Base-by-base conservation (phyloP, 805 yeast genomes). In the Sungouiozyma intestinalis region DNA sequence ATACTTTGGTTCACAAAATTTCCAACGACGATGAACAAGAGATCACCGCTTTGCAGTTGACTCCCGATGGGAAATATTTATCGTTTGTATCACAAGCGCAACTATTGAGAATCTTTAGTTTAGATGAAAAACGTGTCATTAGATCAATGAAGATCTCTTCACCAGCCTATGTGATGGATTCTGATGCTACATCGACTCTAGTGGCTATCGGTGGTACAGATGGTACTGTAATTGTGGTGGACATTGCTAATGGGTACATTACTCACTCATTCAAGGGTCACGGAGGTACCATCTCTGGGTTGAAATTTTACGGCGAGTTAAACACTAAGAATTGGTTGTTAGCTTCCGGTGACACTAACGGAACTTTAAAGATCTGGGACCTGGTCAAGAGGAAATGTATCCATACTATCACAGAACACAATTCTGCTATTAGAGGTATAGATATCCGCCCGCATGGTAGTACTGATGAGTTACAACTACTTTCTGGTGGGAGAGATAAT, bases 161-260 rank as follows among this genome's bases (percentile, higher is more conserved):
- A 1, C 95, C 97, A 1, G 82, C 85, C 2, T 85, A 84, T 60
- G 80, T 86, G 9, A 72, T 86, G 36, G 69, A 81, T 9, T 76
- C 75, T 17, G 98, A 92, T 61, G 58, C 74, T 2, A 85, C 97
- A 0, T 81, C 94, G 2, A 78, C 95, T 2, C 67, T 92, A 32
- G 76, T 88, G 54, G 94, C 96, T 16, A 79, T 92, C 55, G 99
- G 99, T 33, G 87, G 94, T 38, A 83, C 97, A 1, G 98, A 92
- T 62, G 97, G 98, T 38, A 74, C 79, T 35, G 82, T 88, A 15
- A 79, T 85, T 36, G 94, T 92, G 1, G 87, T 94, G 81, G 99
- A 92, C 61, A 72, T 92, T 32, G 88, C 79, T 48, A 87, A 87
- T 31, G 88, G 92, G 1, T 85, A 73, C 49, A 76, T 82, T 3